A percentile compares a stretch with the other conserved stretches of the same genome.
Conservation (phyloP, 805 yeast genomes). For the Hanseniaspora lachancei region DNA sequence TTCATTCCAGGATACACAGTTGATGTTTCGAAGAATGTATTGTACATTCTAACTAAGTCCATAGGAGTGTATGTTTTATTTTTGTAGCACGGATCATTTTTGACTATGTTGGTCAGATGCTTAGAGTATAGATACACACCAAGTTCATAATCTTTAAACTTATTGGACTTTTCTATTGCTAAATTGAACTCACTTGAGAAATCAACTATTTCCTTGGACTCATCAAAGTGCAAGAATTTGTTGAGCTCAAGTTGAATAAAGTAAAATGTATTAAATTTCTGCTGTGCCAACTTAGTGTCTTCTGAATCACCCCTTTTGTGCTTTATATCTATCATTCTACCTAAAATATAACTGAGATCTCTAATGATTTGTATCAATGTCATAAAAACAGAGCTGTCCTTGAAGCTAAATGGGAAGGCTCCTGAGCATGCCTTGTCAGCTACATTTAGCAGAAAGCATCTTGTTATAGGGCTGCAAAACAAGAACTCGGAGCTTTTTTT, state of each 20-base stretch:
- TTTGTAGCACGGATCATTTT: not conserved
- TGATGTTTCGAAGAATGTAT: slow-evolving; percentile 5
- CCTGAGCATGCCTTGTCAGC: slow-evolving; percentile 8
- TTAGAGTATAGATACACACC: slow-evolving; percentile 4
- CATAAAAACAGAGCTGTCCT: not conserved
- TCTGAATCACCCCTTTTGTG: not conserved
- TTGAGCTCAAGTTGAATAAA: not conserved
- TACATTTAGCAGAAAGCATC: slow-evolving; percentile 2
- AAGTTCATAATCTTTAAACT: not conserved
- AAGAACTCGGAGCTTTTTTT: not conserved
- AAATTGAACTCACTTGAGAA: not conserved
- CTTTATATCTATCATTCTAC: not conserved
- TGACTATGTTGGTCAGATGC: not conserved
- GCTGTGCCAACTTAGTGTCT: not conserved
- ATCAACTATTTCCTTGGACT: not conserved
- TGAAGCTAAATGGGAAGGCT: slow-evolving; percentile 4
- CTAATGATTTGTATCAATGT: not conserved
- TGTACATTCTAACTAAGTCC: slow-evolving; percentile 1
- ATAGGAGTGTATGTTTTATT: not conserved
- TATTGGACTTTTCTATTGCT: not conserved
- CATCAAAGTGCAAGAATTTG: not conserved
- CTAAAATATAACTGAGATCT: not conserved
- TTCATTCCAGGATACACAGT: slow-evolving; percentile 7
- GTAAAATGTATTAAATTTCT: not conserved
- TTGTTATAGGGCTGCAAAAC: slow-evolving; percentile 3